Base-by-base conservation (phyloP, 345 rosid species). In the Schrenkiella parvula region DNA sequence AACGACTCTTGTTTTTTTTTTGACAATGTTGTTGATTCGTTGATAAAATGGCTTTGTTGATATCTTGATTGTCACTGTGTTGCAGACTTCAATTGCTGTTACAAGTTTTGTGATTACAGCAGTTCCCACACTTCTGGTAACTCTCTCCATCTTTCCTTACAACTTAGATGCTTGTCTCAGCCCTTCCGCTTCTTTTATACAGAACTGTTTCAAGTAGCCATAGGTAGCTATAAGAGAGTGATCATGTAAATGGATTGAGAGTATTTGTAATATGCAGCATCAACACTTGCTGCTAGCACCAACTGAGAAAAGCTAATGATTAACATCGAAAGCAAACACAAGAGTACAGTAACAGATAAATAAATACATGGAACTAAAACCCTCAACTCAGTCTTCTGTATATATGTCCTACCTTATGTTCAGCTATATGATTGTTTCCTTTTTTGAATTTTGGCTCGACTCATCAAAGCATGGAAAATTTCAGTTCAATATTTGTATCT, bases 71-170 rank as follows among this genome's bases (percentile, higher is more conserved):
- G 52, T 35, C 10, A 37, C 15, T 64, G 19, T 35, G 63, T 10
- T 82, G 83, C 96, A 93, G 97, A 84, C 97, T 65, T 85, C 86
- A 38, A 78, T 91, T 62, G 96, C 98, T 23, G 87, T 93, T 79
- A 80, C 89, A 43, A 82, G 95, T 80, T 77, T 95, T 48, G 93
- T 89, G 14, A 39, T 88, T 70, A 84, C 91, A n/a, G 87, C 95
- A 21, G 65, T 91, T 44, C 97, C 99, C 13, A 84, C 97, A 18
- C 88, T 93, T 66, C 6, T 57, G 71, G 99, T 93, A 85, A 89
- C 95, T 86, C 41, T 59, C 50, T 18, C 22, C 46, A 6, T 58
- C 25, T 47, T 3, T 39, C 52, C 22, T n/a, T 4, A 51, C 46
- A 2, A 35, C 47, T 39, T 64, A 11, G 29, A 47, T 29, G 46